A percentile compares a stretch with the other conserved stretches of the same genome.
Conservation (phyloP, 2,329 filamentous ascomycete species). For the Lasiodiplodia theobromae region DNA sequence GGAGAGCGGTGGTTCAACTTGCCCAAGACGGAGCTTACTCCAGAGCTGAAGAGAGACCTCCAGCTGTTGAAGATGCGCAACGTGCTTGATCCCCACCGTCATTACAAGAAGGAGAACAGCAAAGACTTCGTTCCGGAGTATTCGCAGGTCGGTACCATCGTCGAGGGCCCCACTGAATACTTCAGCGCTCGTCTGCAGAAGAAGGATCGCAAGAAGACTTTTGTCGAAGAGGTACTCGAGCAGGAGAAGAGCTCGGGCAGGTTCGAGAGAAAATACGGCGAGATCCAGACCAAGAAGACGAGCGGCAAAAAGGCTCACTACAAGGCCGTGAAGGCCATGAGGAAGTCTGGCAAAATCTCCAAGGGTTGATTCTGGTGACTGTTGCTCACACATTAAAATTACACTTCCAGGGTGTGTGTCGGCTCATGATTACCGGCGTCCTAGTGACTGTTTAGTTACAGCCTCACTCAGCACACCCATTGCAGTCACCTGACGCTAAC, state of each 20-base stretch:
- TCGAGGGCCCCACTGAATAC: constrained; percentile 89
- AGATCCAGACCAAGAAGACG: constrained; percentile 81
- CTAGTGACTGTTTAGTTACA: constrained; percentile 12
- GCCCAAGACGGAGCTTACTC: constrained; percentile 81
- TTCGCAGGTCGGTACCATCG: constrained; percentile 86
- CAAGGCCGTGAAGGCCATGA: constrained; percentile 74
- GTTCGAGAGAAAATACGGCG: constrained; percentile 86
- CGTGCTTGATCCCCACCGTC: constrained; percentile 85
- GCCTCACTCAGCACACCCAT: constrained; percentile 6
- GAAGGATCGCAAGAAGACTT: constrained; percentile 85
- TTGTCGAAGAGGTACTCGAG: constrained; percentile 83
- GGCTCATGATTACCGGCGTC: background rate
- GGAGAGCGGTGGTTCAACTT: constrained; percentile 88
- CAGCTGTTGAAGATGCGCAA: constrained; percentile 89
- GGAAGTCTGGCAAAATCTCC: constrained; percentile 47
- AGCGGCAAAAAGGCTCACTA: constrained; percentile 92
- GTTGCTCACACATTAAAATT: background rate
- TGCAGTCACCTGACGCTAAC: constrained; percentile 18
- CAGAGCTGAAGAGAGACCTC: constrained; percentile 86
- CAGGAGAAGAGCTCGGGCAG: constrained; percentile 70
- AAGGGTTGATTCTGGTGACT: constrained; percentile 42
- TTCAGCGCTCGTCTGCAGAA: constrained; percentile 81
- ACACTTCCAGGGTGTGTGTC: background rate
- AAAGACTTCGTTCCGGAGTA: constrained; percentile 79
- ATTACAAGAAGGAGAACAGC: constrained; percentile 85